Percentiles rank a stretch among this genome's conserved stretches.
These are phyloP conservation scores for Aspergillus luchuensis DNA, from an alignment of 2,329 filamentous ascomycete genomes.

Conservation along the genomic window DNA sequence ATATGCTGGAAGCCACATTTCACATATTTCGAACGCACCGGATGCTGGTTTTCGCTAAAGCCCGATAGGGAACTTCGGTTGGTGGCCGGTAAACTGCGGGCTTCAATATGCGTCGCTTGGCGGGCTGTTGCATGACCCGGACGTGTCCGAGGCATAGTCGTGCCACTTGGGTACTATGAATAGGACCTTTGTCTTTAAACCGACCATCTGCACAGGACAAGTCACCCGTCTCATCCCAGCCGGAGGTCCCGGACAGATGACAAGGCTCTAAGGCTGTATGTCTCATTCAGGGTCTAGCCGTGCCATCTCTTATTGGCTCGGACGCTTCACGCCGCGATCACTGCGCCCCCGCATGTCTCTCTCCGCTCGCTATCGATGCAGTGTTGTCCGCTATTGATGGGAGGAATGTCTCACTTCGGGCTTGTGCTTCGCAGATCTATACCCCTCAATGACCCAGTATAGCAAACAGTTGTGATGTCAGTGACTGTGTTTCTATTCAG, in stretches of 20 bases:
- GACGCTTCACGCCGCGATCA: neutral
- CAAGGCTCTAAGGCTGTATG: constrained; percentile 9
- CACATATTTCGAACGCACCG: neutral
- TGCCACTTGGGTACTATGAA: constrained; percentile 3
- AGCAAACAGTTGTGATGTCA: neutral
- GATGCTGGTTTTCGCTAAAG: neutral
- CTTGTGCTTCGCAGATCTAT: constrained; percentile 7
- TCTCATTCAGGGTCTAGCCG: constrained; percentile 3
- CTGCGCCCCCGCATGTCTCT: constrained; percentile 9
- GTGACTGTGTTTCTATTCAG: constrained; percentile 4
- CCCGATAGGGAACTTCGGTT: neutral
- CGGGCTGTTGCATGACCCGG: constrained; percentile 4
- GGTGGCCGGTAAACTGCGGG: neutral
- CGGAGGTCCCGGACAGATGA: constrained; percentile 6
- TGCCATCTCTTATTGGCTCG: constrained; percentile 2
- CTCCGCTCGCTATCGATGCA: constrained; percentile 6
- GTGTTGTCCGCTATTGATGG: constrained; percentile 4
- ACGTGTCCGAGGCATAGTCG: neutral
- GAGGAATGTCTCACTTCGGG: constrained; percentile 5
- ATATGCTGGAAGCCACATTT: neutral
- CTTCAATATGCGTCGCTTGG: neutral
- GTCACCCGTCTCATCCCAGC: neutral
- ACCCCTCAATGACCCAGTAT: constrained; percentile 2
- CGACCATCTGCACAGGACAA: constrained; percentile 1
- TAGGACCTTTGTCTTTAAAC: neutral